phyloP scores from a whole-genome alignment of 306 rosid species.

The Cucumis hystrix region DNA sequence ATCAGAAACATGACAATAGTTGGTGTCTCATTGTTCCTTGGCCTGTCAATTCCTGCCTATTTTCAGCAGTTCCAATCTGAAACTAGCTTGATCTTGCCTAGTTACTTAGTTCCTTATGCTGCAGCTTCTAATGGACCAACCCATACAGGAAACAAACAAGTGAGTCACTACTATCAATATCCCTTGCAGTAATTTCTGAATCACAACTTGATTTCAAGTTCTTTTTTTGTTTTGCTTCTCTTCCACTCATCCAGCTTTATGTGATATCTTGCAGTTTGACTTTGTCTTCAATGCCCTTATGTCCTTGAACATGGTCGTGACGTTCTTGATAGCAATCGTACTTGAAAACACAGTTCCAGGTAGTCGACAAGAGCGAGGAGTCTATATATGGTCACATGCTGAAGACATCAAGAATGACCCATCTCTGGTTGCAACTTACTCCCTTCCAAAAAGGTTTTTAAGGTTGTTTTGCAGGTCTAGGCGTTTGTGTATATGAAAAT shows the following conservation, averaged over 20 bases:
- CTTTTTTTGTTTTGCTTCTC: background rate
- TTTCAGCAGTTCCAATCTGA: conserved; percentile 77
- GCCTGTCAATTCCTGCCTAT: conserved; percentile 87
- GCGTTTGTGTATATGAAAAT: conserved; percentile 21
- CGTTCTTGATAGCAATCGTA: conserved; percentile 54
- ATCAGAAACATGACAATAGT: conserved; percentile 70
- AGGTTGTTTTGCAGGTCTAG: conserved; percentile 35
- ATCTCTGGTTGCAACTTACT: conserved; percentile 45
- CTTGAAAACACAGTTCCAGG: conserved; percentile 89
- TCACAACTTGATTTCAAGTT: background rate
- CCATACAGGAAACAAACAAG: conserved; percentile 49
- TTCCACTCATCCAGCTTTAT: conserved; percentile 11
- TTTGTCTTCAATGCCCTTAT: conserved; percentile 66
- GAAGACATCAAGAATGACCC: conserved; percentile 53
- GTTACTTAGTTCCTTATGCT: conserved; percentile 71
- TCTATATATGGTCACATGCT: conserved; percentile 48
- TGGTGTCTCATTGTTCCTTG: conserved; percentile 79
- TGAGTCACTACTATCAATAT: conserved; percentile 13
- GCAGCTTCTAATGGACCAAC: conserved; percentile 90
- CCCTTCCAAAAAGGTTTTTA: conserved; percentile 43
- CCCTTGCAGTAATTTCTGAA: background rate
- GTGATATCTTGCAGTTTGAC: conserved; percentile 49
- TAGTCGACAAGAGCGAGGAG: conserved; percentile 68
- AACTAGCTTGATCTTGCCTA: conserved; percentile 57
- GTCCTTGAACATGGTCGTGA: conserved; percentile 95